Evolutionary conservation across 768 basidiomycete genomes (phyloP), one percentile per base, ranked within the genome.

Genomic region (Calocera viscosa): DNA sequence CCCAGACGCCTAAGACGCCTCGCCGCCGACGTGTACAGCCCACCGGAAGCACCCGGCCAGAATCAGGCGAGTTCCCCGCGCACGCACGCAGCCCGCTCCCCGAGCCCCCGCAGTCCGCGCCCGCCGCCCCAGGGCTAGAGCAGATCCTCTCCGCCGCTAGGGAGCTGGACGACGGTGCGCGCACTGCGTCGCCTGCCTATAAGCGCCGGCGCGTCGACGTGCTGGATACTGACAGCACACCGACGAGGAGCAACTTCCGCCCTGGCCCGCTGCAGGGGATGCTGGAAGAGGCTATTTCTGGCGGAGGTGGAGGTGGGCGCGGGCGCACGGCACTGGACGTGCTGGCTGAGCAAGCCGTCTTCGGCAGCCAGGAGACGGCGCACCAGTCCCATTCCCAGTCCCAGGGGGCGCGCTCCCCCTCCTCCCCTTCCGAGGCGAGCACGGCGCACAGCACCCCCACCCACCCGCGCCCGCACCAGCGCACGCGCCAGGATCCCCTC

Each of bases 261-360:
- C 24, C 2, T n/a, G n/a, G n/a, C n/a, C n/a, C n/a, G n/a, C n/a
- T n/a, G 53, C 7, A 8, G 10, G 53, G 53, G 14, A 60, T 32
- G 53, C 2, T 60, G 30, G 53, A 30, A 5, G 53, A 60, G 2
- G 53, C 53, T 32, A 26, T 26, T 32, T 2, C 24, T 60, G 24
- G 14, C 30, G 24, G 49, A 65, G 67, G 67, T 40, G 24, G 35
- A 60, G 35, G 26, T 26, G 40, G n/a, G 12, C 49, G n/a, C 26
- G 63, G 75, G 80, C 75, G 68, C 83, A 83, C 68, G 14, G 88
- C 85, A 7, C 76, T 90, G 71, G 87, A 90, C 71, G 86, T 90
- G 8, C 76, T 89, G 35, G 88, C 88, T 0, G 87, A 88, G 70
- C 86, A 89, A 72, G 86, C 88, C 1, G 85, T 85, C 8, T 60